phyloP scores from a whole-genome alignment of 306 rosid genomes.

The Cucurbita pepo region DNA sequence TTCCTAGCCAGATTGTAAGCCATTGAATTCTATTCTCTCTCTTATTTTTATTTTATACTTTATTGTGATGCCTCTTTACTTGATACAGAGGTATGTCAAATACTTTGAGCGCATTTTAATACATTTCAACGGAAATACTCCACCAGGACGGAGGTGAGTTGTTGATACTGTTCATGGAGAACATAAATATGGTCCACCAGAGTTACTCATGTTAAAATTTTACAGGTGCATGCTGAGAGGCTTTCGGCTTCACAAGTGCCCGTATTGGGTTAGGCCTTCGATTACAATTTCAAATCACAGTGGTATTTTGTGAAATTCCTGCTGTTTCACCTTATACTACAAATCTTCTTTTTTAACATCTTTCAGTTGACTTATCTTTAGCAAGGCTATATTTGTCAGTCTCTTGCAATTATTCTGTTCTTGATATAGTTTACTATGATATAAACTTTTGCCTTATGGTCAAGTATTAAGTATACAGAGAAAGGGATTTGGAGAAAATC shows the following conservation, averaged over 20 bases:
- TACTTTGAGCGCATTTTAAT: slow-evolving; percentile 56
- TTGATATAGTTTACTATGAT: neutral
- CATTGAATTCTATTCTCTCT: neutral
- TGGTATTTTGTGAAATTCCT: slow-evolving; percentile 24
- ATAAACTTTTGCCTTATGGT: neutral
- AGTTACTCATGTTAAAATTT: neutral
- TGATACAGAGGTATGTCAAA: slow-evolving; percentile 68
- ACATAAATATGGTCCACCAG: neutral
- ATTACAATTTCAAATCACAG: slow-evolving; percentile 69
- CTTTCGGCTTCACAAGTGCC: slow-evolving; percentile 82
- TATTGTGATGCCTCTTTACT: slow-evolving; percentile 20
- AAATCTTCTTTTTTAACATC: neutral
- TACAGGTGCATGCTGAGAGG: slow-evolving; percentile 93
- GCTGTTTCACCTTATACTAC: neutral
- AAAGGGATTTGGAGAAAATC: neutral
- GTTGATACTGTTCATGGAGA: neutral
- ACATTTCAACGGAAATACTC: slow-evolving; percentile 54
- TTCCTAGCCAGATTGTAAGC: slow-evolving; percentile 92
- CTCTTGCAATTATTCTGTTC: neutral
- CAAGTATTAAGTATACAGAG: neutral
- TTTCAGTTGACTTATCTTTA: neutral
- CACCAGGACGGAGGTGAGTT: slow-evolving; percentile 56
- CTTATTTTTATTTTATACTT: slow-evolving; percentile 1
- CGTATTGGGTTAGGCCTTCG: slow-evolving; percentile 79
- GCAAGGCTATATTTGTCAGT: neutral